Evolutionary conservation across 75 land plant genomes (phyloP).

Genomic region (Selaginella tamariscina): DNA sequence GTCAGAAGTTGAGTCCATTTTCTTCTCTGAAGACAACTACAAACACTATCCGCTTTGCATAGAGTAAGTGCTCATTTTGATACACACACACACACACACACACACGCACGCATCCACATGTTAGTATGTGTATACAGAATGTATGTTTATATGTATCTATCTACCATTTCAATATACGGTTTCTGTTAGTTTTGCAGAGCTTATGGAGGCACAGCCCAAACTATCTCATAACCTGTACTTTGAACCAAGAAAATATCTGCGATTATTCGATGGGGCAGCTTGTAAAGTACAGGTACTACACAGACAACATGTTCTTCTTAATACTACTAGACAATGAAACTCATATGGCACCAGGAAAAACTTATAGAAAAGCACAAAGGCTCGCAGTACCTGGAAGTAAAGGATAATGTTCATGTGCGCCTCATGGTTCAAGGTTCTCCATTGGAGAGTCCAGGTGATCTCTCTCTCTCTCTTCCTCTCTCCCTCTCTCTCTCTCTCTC

Average conservation of each 20-base stretch:
- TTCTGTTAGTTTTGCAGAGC: conserved; percentile 61
- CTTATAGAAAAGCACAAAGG: conserved; percentile 9
- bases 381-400: conserved; percentile 16
- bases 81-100: too few species aligned
- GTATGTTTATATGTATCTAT: neutral
- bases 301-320: too few species aligned
- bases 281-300: conserved; percentile 55
- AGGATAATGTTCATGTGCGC: conserved; percentile 66
- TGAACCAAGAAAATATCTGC: conserved; percentile 46
- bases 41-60: conserved; percentile 60
- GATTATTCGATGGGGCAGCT: conserved; percentile 49
- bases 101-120: neutral
- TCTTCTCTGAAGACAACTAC: conserved; percentile 38
- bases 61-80: conserved; percentile 46
- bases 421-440: conserved; percentile 64
- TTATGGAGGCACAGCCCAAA: conserved; percentile 42
- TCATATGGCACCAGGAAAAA: too few species aligned
- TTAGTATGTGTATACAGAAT: neutral
- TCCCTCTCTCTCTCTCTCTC: too few species aligned
- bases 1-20: conserved; percentile 40
- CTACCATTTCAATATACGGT: neutral
- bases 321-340: too few species aligned
- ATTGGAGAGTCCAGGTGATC: conserved; percentile 55
- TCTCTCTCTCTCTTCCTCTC: neutral
- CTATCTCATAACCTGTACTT: conserved; percentile 44